Conservation (phyloP, 192 early-diverging fungal species). For the Dissophora ornata region DNA sequence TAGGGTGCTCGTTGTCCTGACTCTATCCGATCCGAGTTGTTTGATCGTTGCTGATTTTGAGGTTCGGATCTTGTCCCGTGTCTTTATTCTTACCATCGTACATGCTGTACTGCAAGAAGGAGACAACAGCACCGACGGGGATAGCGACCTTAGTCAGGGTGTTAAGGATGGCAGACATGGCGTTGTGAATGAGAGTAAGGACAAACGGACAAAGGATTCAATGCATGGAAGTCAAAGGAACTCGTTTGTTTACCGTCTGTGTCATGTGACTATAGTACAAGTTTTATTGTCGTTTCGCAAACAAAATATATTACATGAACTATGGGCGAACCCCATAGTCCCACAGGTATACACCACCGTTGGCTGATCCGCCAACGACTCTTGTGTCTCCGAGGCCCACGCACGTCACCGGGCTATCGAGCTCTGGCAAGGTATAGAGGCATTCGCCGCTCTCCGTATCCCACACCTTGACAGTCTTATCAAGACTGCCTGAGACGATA, state of each 20-base stretch:
- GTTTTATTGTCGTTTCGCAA: too few relatives aligned
- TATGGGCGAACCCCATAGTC: conserved; percentile 70
- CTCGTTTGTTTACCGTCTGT: conserved; percentile 2
- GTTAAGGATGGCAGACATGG: conserved; percentile 70
- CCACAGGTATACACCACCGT: conserved; percentile 83
- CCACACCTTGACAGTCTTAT: conserved; percentile 81
- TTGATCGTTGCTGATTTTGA: too few relatives aligned
- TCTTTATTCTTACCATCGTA: conserved; percentile 91
- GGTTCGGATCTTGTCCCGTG: too few relatives aligned
- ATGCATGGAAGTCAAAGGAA: too few relatives aligned
- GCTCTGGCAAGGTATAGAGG: conserved; percentile 71
- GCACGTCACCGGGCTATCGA: conserved; percentile 79
- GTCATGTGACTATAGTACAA: too few relatives aligned
- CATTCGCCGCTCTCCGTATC: conserved; percentile 77
- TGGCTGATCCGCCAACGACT: conserved; percentile 86
- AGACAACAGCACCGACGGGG: conserved; percentile 75
- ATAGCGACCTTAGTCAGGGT: conserved; percentile 85
- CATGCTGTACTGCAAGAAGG: conserved; percentile 84
- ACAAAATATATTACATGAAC: not conserved
- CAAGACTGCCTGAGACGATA: conserved; percentile 74
- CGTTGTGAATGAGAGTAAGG: not conserved
- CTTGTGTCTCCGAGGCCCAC: conserved; percentile 88
- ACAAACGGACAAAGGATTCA: too few relatives aligned
- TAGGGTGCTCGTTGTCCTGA: too few relatives aligned
- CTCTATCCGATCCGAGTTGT: too few relatives aligned